Evolutionary conservation across 768 basidiomycete genomes (phyloP).

Genomic region (Leccinum boreale): DNA sequence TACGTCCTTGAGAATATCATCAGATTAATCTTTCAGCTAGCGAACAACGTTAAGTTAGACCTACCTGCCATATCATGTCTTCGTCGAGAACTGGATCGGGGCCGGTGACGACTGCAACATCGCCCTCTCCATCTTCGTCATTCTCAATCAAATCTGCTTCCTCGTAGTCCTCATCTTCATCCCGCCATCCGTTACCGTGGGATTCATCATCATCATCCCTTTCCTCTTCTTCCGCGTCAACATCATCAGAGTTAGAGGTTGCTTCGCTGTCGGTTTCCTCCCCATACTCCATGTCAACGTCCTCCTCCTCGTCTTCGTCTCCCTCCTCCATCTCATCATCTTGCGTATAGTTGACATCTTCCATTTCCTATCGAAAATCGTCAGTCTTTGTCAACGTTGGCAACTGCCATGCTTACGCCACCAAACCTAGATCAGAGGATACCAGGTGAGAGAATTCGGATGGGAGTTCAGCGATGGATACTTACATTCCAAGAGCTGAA

Average conservation of each 20-base stretch:
- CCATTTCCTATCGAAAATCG: slow-evolving; percentile 65
- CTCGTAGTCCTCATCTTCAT: slow-evolving; percentile 50
- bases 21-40: slow-evolving; percentile 10
- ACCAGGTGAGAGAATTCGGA: slow-evolving; percentile 7
- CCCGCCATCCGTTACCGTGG: slow-evolving; percentile 50
- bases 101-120: slow-evolving; percentile 49
- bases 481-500: slow-evolving; percentile 92
- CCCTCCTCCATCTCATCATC: slow-evolving; percentile 82
- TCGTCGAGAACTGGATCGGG: slow-evolving; percentile 47
- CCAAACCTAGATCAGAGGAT: slow-evolving; percentile 49
- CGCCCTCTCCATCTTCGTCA: slow-evolving; percentile 51
- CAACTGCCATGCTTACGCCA: slow-evolving; percentile 55
- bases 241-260: slow-evolving; percentile 73
- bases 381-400: slow-evolving; percentile 16
- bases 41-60: slow-evolving; percentile 12
- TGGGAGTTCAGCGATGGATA: slow-evolving; percentile 10
- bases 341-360: slow-evolving; percentile 62
- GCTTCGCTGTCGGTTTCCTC: slow-evolving; percentile 82
- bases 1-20: slow-evolving; percentile 42
- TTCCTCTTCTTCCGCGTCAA: slow-evolving; percentile 60
- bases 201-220: slow-evolving; percentile 55
- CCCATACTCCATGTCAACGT: slow-evolving; percentile 85
- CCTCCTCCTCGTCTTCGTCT: slow-evolving; percentile 77
- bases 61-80: slow-evolving; percentile 59
- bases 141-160: slow-evolving; percentile 64